Percentiles rank a stretch among this genome's conserved stretches.
Evolutionary conservation across 495 filamentous ascomycete species (phyloP).

Genomic region (Daldinia bambusicola): DNA sequence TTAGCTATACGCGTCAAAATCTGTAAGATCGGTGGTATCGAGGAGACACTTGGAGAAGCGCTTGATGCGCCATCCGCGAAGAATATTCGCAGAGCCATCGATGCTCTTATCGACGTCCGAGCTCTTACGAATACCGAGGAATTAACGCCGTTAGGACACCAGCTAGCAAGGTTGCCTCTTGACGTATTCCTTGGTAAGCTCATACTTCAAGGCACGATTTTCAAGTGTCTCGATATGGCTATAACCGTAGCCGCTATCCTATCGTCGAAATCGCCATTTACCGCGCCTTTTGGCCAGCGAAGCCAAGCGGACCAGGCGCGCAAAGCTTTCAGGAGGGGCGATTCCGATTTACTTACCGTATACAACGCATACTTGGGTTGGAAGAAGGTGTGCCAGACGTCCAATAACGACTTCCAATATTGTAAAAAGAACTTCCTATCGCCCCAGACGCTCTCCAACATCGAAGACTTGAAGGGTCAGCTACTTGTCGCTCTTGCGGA

Average conservation of each 20-base stretch:
- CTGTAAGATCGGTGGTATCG: constrained; percentile 91
- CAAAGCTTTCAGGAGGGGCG: constrained; percentile 80
- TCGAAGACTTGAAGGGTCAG: constrained; percentile 95
- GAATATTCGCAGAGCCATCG: constrained; percentile 91
- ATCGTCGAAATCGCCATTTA: constrained; percentile 94
- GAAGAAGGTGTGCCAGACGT: constrained; percentile 76
- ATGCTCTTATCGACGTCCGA: constrained; percentile 91
- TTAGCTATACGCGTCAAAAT: constrained; percentile 96
- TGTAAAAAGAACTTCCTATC: constrained; percentile 93
- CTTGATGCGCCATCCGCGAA: constrained; percentile 88
- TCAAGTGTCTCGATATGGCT: constrained; percentile 88
- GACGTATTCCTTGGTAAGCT: constrained; percentile 96
- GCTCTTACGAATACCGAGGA: constrained; percentile 84
- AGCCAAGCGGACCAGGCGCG: constrained; percentile 81
- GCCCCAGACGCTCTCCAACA: constrained; percentile 81
- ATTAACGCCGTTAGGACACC: constrained; percentile 84
- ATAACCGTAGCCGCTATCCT: constrained; percentile 92
- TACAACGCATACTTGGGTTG: constrained; percentile 94
- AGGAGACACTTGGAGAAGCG: constrained; percentile 87
- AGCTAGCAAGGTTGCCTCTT: constrained; percentile 86
- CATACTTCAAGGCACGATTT: constrained; percentile 82
- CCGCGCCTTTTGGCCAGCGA: constrained; percentile 82
- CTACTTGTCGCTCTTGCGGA: constrained; percentile 83
- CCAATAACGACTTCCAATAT: constrained; percentile 79
- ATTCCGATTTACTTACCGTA: constrained; percentile 89